Evolutionary conservation across 352 stramenopile species (phyloP).

Genomic region (Phytophthora syringae): DNA sequence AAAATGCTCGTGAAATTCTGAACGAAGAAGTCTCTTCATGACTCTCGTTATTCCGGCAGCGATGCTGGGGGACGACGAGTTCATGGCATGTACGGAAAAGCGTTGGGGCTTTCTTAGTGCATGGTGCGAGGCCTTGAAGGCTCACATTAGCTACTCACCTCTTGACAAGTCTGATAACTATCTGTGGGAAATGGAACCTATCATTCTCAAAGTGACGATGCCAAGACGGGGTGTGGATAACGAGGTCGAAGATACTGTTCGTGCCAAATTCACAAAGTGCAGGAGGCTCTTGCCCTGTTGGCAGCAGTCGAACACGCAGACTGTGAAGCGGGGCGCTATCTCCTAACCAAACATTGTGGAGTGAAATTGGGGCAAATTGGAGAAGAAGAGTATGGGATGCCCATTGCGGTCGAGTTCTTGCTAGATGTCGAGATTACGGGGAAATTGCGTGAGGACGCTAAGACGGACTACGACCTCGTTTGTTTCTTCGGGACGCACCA

Average conservation of each 20-base stretch:
- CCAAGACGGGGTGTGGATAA: too few species aligned
- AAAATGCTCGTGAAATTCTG: too few species aligned
- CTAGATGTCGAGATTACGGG: not conserved
- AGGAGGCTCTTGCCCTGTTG: conserved; percentile 2
- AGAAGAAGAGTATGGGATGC: conserved; percentile 3
- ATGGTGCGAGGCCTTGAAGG: conserved; percentile 21
- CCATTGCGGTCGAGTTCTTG: conserved; percentile 2
- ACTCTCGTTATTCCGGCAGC: too few species aligned
- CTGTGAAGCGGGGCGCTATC: conserved; percentile 3
- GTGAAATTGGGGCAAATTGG: conserved; percentile 9
- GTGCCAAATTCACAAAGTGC: not conserved
- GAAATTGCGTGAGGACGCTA: not conserved
- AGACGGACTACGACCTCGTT: not conserved
- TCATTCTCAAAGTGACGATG: not conserved
- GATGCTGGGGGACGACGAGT: too few species aligned
- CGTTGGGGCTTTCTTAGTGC: conserved; percentile 31
- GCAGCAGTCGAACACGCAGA: conserved; percentile 8
- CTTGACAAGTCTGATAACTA: not conserved
- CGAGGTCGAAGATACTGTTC: not conserved
- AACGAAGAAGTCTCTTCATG: too few species aligned
- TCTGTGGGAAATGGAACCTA: not conserved
- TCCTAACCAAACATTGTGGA: conserved; percentile 3
- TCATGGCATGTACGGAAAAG: too few species aligned
- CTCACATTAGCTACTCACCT: conserved; percentile 1
- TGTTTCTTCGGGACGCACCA: too few species aligned